Evolutionary conservation across 2,329 filamentous ascomycete genomes (phyloP).

Genomic region (Aspergillus phoenicis): DNA sequence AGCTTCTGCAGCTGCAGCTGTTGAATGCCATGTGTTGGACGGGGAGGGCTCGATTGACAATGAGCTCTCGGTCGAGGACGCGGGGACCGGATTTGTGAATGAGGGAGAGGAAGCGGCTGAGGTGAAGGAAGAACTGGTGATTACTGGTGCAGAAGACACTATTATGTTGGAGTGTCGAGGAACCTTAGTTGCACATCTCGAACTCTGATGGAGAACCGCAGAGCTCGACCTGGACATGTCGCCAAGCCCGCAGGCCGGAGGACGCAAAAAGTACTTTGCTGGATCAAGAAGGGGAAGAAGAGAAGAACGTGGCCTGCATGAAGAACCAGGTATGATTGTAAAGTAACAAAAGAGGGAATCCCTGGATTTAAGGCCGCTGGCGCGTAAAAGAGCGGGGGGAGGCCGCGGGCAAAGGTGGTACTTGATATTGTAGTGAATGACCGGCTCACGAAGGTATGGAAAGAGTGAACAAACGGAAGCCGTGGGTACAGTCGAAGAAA

Average conservation of each 20-base stretch:
- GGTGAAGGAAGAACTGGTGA: conserved; percentile 9
- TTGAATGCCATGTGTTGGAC: neutral
- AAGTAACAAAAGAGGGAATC: neutral
- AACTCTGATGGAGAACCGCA: conserved; percentile 26
- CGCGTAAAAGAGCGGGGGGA: conserved; percentile 5
- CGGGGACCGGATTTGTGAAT: neutral
- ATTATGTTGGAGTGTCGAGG: conserved; percentile 19
- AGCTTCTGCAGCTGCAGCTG: neutral
- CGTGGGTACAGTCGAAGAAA: neutral
- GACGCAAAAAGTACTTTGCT: conserved; percentile 7
- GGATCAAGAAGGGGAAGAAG: conserved; percentile 5
- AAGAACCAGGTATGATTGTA: neutral
- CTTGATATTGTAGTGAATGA: conserved; percentile 1
- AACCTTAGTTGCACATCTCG: conserved; percentile 30
- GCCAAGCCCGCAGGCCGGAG: conserved; percentile 23
- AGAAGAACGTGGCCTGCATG: conserved; percentile 5
- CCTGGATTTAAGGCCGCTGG: conserved; percentile 1
- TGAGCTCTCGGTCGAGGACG: neutral
- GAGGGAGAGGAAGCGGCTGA: conserved; percentile 6
- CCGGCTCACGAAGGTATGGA: conserved; percentile 3
- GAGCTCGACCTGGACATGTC: conserved; percentile 33
- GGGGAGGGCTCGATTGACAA: neutral
- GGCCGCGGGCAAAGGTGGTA: neutral
- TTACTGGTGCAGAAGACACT: conserved; percentile 7
- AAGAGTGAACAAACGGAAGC: conserved; percentile 2